phyloP scores from a whole-genome alignment of 768 basidiomycete genomes.

The Kwoniella sp. region DNA sequence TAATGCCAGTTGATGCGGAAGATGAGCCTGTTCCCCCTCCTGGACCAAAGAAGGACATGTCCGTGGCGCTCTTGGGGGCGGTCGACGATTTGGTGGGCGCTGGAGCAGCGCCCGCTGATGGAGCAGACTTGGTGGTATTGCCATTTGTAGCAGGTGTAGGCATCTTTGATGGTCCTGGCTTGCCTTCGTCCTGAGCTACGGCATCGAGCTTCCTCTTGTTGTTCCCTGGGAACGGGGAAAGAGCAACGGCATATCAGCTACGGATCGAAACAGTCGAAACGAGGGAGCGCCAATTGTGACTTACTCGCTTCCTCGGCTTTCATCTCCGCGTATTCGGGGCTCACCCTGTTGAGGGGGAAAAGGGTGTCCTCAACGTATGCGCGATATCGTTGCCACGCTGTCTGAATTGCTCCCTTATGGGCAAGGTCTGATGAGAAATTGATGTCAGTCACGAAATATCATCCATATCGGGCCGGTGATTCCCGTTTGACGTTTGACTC shows the following conservation, averaged over 20 bases:
- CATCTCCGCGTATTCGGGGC: neutral
- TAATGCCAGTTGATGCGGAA: neutral
- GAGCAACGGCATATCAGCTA: too few relatives aligned
- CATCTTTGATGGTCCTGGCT: slow-evolving; percentile 20
- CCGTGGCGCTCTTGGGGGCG: slow-evolving; percentile 3
- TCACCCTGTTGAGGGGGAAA: slow-evolving; percentile 6
- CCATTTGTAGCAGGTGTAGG: neutral
- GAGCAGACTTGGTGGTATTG: slow-evolving; percentile 3
- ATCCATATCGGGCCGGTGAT: neutral
- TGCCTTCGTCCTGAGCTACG: slow-evolving; percentile 5
- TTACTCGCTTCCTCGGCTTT: slow-evolving; percentile 6
- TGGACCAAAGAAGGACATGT: slow-evolving; percentile 28
- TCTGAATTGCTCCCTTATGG: slow-evolving; percentile 16
- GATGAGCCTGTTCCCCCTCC: slow-evolving; percentile 1
- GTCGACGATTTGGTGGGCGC: neutral
- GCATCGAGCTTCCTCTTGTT: slow-evolving; percentile 35
- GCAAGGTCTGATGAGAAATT: slow-evolving; percentile 12
- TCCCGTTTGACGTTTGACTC: slow-evolving; percentile 3
- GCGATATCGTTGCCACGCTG: slow-evolving; percentile 22
- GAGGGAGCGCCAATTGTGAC: neutral
- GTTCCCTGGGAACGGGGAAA: slow-evolving; percentile 13
- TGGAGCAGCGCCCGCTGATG: neutral
- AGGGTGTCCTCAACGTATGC: slow-evolving; percentile 15
- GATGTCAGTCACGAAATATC: neutral
- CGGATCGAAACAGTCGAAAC: too few relatives aligned